Conservation (phyloP, 768 basidiomycete species). For the Lactifluus pinguis region DNA sequence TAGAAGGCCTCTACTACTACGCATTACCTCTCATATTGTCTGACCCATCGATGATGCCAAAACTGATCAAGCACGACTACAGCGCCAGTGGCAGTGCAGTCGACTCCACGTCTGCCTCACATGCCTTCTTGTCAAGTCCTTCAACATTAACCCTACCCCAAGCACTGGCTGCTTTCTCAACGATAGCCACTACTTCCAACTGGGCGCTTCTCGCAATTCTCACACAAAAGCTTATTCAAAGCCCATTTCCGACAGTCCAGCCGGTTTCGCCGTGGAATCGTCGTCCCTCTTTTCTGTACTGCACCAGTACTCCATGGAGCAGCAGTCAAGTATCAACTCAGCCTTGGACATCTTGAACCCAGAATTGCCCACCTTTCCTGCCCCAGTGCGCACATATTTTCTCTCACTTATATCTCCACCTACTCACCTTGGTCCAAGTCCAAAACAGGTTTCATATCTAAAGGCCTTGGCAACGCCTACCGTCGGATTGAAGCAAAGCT, state of each 20-base stretch:
- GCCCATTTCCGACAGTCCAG: not conserved
- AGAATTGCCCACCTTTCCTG: not conserved
- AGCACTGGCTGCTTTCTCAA: not conserved
- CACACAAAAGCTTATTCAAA: not conserved
- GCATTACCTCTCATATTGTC: too few relatives aligned
- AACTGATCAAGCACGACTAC: too few relatives aligned
- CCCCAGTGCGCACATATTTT: not conserved
- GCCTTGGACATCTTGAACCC: not conserved
- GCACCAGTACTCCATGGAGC: not conserved
- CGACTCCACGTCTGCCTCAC: not conserved
- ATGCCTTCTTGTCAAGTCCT: not conserved
- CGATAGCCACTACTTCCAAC: not conserved
- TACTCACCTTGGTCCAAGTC: conserved; percentile 1
- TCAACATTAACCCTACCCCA: not conserved
- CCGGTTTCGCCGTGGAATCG: not conserved
- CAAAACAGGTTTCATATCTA: conserved; percentile 2
- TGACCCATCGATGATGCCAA: too few relatives aligned
- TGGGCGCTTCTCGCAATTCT: not conserved
- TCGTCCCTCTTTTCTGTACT: not conserved
- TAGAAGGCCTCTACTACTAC: too few relatives aligned
- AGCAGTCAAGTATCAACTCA: not conserved
- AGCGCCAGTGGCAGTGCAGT: not conserved
- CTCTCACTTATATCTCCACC: not conserved
- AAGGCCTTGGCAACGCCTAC: conserved; percentile 7
- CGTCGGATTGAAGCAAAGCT: conserved; percentile 10